Conservation (phyloP, 371 early-diverging fungal genomes). For the Mortierella sp. region DNA sequence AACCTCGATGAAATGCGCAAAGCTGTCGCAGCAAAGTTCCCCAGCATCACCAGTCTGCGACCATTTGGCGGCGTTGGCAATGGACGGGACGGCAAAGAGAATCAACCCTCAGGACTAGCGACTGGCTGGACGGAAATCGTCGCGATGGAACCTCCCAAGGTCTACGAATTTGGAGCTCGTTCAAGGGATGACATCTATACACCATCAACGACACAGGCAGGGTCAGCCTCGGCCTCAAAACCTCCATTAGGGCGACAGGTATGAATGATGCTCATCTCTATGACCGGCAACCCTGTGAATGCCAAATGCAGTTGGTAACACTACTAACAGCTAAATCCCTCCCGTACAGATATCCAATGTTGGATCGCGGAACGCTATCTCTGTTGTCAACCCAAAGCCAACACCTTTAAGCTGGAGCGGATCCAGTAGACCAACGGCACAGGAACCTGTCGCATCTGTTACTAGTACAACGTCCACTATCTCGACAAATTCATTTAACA, state of each 20-base stretch:
- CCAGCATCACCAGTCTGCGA: slow-evolving; percentile 29
- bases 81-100: slow-evolving; percentile 21
- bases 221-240: not conserved
- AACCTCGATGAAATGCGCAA: slow-evolving; percentile 49
- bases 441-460: slow-evolving; percentile 18
- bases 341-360: slow-evolving; percentile 18
- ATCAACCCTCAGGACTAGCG: slow-evolving; percentile 6
- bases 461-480: not conserved
- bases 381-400: slow-evolving; percentile 6
- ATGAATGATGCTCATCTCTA: not conserved
- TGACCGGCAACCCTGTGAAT: not conserved
- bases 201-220: not conserved
- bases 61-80: not conserved
- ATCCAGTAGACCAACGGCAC: slow-evolving; percentile 22
- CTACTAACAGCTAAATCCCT: not conserved
- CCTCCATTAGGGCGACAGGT: slow-evolving; percentile 15
- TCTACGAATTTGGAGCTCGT: slow-evolving; percentile 31
- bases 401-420: slow-evolving; percentile 32
- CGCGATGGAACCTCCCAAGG: slow-evolving; percentile 23
- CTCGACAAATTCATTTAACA: not conserved
- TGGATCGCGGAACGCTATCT: slow-evolving; percentile 8
- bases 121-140: slow-evolving; percentile 27
- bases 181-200: slow-evolving; percentile 30
- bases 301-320: too few species aligned
- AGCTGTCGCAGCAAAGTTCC: slow-evolving; percentile 34